phyloP scores from a whole-genome alignment of 768 basidiomycete species.

The Sarcodon aspratus region DNA sequence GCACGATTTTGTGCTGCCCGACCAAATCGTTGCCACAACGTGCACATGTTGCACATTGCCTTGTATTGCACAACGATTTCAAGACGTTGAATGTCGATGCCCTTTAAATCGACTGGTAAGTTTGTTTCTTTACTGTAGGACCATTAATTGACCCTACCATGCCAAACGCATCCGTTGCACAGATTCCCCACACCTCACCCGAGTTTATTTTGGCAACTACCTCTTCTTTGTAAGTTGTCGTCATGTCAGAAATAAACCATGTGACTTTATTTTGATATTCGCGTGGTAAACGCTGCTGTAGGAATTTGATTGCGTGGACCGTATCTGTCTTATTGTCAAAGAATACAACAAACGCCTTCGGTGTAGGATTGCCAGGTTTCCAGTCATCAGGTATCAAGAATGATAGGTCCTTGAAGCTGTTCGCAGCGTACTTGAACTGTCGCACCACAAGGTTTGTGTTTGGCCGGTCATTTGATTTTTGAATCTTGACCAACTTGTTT shows the following conservation, averaged over 20 bases:
- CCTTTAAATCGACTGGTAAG: conserved; percentile 10
- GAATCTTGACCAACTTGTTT: conserved; percentile 6
- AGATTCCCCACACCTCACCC: background rate
- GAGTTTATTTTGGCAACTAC: background rate
- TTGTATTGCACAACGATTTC: conserved; percentile 23
- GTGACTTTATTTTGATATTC: background rate
- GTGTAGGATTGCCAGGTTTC: too few relatives aligned
- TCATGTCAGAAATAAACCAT: background rate
- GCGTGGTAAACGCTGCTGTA: background rate
- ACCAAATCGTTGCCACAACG: conserved; percentile 24
- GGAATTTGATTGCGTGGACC: background rate
- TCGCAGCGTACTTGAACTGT: conserved; percentile 9
- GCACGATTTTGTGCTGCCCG: conserved; percentile 10
- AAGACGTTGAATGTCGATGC: conserved; percentile 23
- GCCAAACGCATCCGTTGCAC: background rate
- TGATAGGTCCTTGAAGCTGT: conserved; percentile 7
- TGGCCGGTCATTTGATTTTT: conserved; percentile 19
- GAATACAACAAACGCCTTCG: conserved; percentile 19
- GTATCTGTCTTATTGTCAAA: conserved; percentile 11
- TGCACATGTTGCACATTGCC: conserved; percentile 12
- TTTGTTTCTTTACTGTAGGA: conserved; percentile 2
- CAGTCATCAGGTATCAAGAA: too few relatives aligned
- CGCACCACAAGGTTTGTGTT: conserved; percentile 19
- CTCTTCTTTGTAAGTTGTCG: background rate
- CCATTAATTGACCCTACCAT: background rate